Percentiles rank a stretch among this genome's conserved stretches.
phyloP scores from a whole-genome alignment of 208 protist species.

The Trypanosoma cruzi region DNA sequence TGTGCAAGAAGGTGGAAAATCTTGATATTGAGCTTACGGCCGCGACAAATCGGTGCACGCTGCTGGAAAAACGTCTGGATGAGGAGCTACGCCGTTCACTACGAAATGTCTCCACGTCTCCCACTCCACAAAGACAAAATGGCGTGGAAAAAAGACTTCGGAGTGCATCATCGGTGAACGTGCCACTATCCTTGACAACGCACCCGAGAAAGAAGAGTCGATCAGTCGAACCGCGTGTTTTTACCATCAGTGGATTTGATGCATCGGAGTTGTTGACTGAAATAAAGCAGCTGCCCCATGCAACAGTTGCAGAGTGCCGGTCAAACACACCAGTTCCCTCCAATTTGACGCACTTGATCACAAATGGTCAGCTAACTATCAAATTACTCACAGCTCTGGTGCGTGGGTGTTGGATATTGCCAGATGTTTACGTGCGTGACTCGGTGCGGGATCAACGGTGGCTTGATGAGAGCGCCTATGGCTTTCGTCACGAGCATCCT shows the following conservation, averaged over 20 bases:
- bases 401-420: slow-evolving; percentile 87
- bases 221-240: slow-evolving; percentile 78
- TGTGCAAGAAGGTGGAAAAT: slow-evolving; percentile 46
- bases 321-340: slow-evolving; percentile 84
- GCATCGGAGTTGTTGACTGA: slow-evolving; percentile 50
- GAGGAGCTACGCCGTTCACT: slow-evolving; percentile 55
- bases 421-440: slow-evolving; percentile 71
- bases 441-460: slow-evolving; percentile 56
- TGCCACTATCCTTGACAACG: slow-evolving; percentile 17
- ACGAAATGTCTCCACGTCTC: slow-evolving; percentile 34
- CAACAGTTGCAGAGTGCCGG: slow-evolving; percentile 78
- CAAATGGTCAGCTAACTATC: slow-evolving; percentile 85
- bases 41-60: slow-evolving; percentile 48
- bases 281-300: slow-evolving; percentile 74
- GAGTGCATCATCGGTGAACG: slow-evolving; percentile 23
- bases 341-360: slow-evolving; percentile 87
- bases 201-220: slow-evolving; percentile 29
- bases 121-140: slow-evolving; percentile 16
- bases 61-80: slow-evolving; percentile 73
- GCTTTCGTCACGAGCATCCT: slow-evolving; percentile 82
- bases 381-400: slow-evolving; percentile 88
- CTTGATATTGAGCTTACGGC: slow-evolving; percentile 71
- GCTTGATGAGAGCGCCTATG: slow-evolving; percentile 70
- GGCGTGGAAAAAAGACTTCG: slow-evolving; percentile 15
- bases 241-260: slow-evolving; percentile 89